A percentile compares a stretch with the other conserved stretches of the same genome.
phyloP scores from a whole-genome alignment of 495 filamentous ascomycete genomes.

The Annulohypoxylon moriforme region DNA sequence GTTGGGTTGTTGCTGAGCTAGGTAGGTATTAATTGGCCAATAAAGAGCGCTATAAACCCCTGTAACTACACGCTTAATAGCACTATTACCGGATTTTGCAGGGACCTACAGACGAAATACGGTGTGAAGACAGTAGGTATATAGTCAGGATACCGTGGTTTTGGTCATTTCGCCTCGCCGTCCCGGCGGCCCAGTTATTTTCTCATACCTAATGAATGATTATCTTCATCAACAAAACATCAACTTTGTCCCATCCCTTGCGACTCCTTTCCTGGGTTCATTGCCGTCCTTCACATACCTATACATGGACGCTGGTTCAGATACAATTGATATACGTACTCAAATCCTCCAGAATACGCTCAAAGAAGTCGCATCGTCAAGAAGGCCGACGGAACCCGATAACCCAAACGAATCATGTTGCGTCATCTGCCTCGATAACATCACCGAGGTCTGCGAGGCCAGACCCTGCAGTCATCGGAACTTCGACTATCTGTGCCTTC shows the following conservation, averaged over 20 bases:
- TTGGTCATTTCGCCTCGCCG: too few relatives aligned
- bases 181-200: neutral
- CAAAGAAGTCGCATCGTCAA: slow-evolving; percentile 53
- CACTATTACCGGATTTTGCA: too few relatives aligned
- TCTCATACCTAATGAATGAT: neutral
- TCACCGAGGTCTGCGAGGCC: slow-evolving; percentile 77
- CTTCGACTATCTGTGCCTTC: slow-evolving; percentile 86
- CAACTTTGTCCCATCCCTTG: neutral
- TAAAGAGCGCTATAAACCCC: too few relatives aligned
- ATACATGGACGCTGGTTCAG: slow-evolving; percentile 47
- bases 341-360: slow-evolving; percentile 61
- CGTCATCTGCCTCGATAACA: slow-evolving; percentile 78
- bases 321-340: slow-evolving; percentile 52
- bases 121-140: too few relatives aligned
- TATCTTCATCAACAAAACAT: neutral
- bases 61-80: too few relatives aligned
- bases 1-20: too few relatives aligned
- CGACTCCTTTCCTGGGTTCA: neutral
- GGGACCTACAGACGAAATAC: too few relatives aligned
- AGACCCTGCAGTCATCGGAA: slow-evolving; percentile 80
- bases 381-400: slow-evolving; percentile 29
- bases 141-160: too few relatives aligned
- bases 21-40: too few relatives aligned
- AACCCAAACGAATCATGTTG: slow-evolving; percentile 58
- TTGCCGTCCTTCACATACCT: neutral